phyloP scores from a whole-genome alignment of 352 stramenopile species.

The Pythium grandisporangium region DNA sequence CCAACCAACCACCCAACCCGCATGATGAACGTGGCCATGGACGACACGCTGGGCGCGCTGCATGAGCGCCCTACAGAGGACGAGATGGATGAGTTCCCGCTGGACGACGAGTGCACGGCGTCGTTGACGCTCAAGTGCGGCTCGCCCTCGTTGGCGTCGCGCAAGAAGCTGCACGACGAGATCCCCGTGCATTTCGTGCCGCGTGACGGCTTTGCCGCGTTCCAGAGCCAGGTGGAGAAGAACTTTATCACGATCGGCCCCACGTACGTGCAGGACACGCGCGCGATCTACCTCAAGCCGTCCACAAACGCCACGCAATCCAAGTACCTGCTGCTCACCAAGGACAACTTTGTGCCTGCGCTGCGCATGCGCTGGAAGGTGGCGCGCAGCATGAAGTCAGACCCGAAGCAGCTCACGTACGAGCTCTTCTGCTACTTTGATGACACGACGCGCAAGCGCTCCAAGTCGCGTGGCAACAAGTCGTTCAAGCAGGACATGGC shows the following conservation, averaged over 20 bases:
- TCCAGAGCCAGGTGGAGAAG: constrained; percentile 70
- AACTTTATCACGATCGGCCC: constrained; percentile 53
- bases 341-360: constrained; percentile 64
- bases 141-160: constrained; percentile 59
- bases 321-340: constrained; percentile 67
- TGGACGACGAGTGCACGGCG: constrained; percentile 50
- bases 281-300: constrained; percentile 69
- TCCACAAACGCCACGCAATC: constrained; percentile 67
- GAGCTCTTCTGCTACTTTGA: constrained; percentile 78
- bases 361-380: constrained; percentile 71
- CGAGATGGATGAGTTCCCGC: constrained; percentile 39
- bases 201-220: constrained; percentile 64
- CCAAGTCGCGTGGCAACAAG: constrained; percentile 37
- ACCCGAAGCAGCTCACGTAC: constrained; percentile 80
- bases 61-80: too few relatives aligned
- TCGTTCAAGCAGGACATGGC: constrained; percentile 19
- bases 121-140: constrained; percentile 74
- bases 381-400: constrained; percentile 66
- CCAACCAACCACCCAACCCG: too few relatives aligned
- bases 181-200: constrained; percentile 58
- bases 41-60: constrained; percentile 20
- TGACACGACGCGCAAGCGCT: constrained; percentile 50
- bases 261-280: constrained; percentile 51
- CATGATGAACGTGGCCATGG: constrained; percentile 7
- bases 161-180: constrained; percentile 76